Evolutionary conservation across 805 yeast species (phyloP), one percentile per base, ranked within the genome.

Genomic region (Suhomyces prunicola): DNA sequence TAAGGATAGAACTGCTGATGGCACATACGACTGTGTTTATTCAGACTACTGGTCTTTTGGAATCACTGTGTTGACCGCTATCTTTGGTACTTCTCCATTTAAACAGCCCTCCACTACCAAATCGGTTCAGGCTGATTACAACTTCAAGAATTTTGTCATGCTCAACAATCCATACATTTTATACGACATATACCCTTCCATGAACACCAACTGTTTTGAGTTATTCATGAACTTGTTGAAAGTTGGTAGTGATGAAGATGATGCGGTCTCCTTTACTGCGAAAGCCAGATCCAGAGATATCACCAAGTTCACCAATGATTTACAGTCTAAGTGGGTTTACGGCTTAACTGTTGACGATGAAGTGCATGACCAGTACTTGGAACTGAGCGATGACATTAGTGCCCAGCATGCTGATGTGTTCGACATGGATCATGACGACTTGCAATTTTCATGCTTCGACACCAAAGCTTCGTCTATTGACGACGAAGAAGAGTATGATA

Each of bases 21-120:
- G 44, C 52, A 50, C 52, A 46, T 78, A 79, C 56, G 79, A 79
- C 60, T 68, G 82, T 31, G 33, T 44, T 23, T 68, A 64, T 45
- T 77, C 82, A n/a, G 86, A 82, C 67, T 69, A 71, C 58, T 81
- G 85, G 85, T 79, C 84, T 2, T 64, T 79, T 54, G 86, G 83
- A 2, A 70, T 81, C 50, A 80, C 84, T 2, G 54, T 82, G 24
- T 63, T 81, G 52, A 78, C 78, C 47, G 68, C 81, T 2, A 67
- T 81, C 44, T 81, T 80, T 63, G 84, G 84, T 17, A 77, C 76
- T 39, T 69, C 82, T 48, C 85, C 85, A 1, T 81, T 82, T 67
- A 73, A 78, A 57, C 50, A 52, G 12, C 50, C 50, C 12, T 47
- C 52, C 26, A 35, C 24, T 15, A 52, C 50, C 19, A 54, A 53